Evolutionary conservation across 768 basidiomycete genomes (phyloP).

Genomic region (Leccinum broughii): DNA sequence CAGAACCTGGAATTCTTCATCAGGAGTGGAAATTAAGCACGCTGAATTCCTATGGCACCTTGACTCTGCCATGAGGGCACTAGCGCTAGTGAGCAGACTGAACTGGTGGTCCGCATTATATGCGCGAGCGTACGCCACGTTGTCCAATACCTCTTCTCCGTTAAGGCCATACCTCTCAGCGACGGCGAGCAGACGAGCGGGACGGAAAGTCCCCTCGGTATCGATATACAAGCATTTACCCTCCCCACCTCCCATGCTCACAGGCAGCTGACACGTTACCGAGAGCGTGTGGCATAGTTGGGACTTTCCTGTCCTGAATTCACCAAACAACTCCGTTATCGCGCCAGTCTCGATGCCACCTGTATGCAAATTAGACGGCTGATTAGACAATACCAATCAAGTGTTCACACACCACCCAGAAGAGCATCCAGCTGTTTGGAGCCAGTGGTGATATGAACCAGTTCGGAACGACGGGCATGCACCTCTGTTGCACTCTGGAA

Average conservation of each 20-base stretch:
- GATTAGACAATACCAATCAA: conserved; percentile 1
- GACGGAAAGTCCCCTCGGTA: conserved; percentile 98
- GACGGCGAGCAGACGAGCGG: conserved; percentile 89
- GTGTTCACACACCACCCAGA: conserved; percentile 67
- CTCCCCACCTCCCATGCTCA: conserved; percentile 97
- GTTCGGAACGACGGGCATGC: conserved; percentile 90
- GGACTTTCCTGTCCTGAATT: conserved; percentile 98
- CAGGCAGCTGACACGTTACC: conserved; percentile 96
- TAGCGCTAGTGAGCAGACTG: conserved; percentile 84
- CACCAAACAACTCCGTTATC: conserved; percentile 97
- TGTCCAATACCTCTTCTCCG: conserved; percentile 97
- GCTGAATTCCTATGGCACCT: conserved; percentile 53
- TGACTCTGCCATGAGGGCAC: conserved; percentile 99
- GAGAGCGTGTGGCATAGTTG: conserved; percentile 98
- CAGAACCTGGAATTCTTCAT: conserved; percentile 68
- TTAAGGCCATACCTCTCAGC: conserved; percentile 97
- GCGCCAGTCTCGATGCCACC: conserved; percentile 98
- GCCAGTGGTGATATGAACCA: conserved; percentile 96
- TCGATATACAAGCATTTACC: conserved; percentile 99
- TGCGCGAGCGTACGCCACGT: conserved; percentile 96
- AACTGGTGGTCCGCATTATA: conserved; percentile 99
- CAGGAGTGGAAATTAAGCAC: conserved; percentile 1
- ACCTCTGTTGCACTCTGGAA: conserved; percentile 99
- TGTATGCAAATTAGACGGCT: conserved; percentile 32
- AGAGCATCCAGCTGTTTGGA: conserved; percentile 95